Conservation (phyloP, 441 rosid species). For the Bocquillonia castaneifolia region DNA sequence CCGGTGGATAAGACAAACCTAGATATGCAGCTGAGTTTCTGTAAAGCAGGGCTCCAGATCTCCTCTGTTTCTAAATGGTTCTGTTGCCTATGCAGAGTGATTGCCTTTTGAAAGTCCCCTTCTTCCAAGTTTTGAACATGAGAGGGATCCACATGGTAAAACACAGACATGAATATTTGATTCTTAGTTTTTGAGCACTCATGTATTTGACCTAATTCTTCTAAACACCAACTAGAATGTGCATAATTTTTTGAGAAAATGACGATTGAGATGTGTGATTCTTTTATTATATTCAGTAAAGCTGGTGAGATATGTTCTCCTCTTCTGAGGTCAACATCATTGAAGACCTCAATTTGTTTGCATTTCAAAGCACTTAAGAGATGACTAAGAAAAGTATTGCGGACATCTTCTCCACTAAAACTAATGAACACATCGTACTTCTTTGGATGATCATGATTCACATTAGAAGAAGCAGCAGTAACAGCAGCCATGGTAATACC, state of each 20-base stretch:
- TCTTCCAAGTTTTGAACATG: constrained; percentile 26
- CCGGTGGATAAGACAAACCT: not conserved
- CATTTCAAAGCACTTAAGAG: not conserved
- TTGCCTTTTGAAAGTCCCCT: constrained; percentile 14
- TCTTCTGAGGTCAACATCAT: not conserved
- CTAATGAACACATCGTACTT: not conserved
- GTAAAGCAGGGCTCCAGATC: not conserved
- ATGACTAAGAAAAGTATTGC: not conserved
- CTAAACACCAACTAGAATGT: constrained; percentile 17
- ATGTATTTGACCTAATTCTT: constrained; percentile 18
- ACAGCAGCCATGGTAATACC: too few species aligned
- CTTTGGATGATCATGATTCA: not conserved
- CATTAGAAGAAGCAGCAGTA: too few species aligned
- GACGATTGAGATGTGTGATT: constrained; percentile 15
- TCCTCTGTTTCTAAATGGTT: not conserved
- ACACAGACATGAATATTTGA: constrained; percentile 22
- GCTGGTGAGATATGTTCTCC: constrained; percentile 4
- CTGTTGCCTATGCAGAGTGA: not conserved
- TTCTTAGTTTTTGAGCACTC: not conserved
- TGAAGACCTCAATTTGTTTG: not conserved
- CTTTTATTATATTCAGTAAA: constrained; percentile 1
- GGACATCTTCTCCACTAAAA: not conserved
- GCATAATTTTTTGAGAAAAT: constrained; percentile 22
- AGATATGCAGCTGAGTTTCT: not conserved
- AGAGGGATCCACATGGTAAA: not conserved